Evolutionary conservation across 768 basidiomycete species (phyloP), one percentile per base, ranked within the genome.

Genomic region (Tylopilus plumbeoviolaceoides): DNA sequence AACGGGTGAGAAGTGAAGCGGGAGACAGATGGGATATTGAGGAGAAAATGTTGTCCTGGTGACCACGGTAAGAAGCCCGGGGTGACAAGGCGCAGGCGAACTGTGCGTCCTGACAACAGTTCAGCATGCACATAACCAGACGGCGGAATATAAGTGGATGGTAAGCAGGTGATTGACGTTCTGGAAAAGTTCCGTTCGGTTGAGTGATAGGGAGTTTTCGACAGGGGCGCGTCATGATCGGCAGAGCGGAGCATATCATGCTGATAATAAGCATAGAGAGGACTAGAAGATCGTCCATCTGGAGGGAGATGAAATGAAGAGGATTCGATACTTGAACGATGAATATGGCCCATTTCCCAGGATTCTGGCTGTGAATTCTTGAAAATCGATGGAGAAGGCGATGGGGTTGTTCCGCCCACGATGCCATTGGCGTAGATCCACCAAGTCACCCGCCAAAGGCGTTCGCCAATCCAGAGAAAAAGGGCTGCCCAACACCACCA

Each of bases 31-130:
- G 89, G 88, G 18, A 89, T 74, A 47, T 74, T 79, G 54, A 91
- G 73, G 21, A 86, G 74, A 59, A 90, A 82, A 65, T 88, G 85
- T 66, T 91, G 89, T n/a, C 89, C 89, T 3, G 89, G 82, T 1
- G 81, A 77, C 89, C 89, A 91, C 0, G 74, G 66, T 45, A 86
- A 64, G 46, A 75, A 77, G 2, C 78, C 75, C 0, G 83, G 76
- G 0, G 84, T 74, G 50, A 81, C 71, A 38, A 89, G 70, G 0
- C 83, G 81, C n/a, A 91, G 65, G 40, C 89, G 83, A 17, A 91
- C 69, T 5, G 84, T 87, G 4, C 78, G 74, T 9, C 89, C 89
- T 0, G 89, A 81, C 17, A 91, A 72, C 8, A 89, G 70, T 56
- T 87, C 83, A 2, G 80, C 83, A 43, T 84, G 78, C 1, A 80